Evolutionary conservation across 306 rosid species (phyloP).

Genomic region (Chamaecrista fasciculata): DNA sequence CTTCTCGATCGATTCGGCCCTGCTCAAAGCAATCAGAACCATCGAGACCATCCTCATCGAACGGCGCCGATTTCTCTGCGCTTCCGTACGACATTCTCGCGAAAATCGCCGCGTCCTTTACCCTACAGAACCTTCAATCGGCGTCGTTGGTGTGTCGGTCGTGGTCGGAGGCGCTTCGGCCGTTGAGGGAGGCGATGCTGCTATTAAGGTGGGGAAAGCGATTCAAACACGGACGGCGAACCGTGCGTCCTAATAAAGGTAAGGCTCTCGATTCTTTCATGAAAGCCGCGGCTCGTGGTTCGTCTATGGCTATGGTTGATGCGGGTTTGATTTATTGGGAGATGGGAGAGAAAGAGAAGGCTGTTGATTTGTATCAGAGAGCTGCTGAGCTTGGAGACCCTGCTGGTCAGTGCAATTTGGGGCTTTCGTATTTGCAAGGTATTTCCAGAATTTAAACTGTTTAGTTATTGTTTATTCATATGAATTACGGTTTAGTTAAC

Average conservation of each 20-base stretch:
- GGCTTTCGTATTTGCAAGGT: slow-evolving; percentile 84
- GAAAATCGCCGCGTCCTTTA: slow-evolving; percentile 56
- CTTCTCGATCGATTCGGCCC: slow-evolving; percentile 27
- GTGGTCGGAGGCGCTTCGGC: slow-evolving; percentile 54
- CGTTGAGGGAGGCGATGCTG: slow-evolving; percentile 53
- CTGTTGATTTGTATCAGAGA: slow-evolving; percentile 48
- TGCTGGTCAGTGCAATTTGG: slow-evolving; percentile 86
- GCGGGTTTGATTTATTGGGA: slow-evolving; percentile 88
- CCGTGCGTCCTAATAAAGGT: slow-evolving; percentile 34
- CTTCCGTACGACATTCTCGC: slow-evolving; percentile 67
- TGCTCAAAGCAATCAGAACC: slow-evolving; percentile 12
- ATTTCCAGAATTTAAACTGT: background rate
- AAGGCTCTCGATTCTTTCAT: slow-evolving; percentile 58
- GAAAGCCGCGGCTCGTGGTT: slow-evolving; percentile 61
- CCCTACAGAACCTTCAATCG: slow-evolving; percentile 54
- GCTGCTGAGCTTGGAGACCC: slow-evolving; percentile 75
- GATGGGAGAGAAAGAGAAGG: slow-evolving; percentile 53
- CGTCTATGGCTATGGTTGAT: slow-evolving; percentile 81
- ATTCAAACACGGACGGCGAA: slow-evolving; percentile 58
- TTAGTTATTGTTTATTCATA: too few species aligned
- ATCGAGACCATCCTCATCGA: background rate
- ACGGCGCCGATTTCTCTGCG: slow-evolving; percentile 47
- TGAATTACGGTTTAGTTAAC: background rate
- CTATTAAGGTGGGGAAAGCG: slow-evolving; percentile 51
- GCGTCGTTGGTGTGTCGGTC: slow-evolving; percentile 72